These are phyloP conservation scores for Mollisiaceae sp. DNA, from an alignment of 2,329 filamentous ascomycete species.

Conservation along the genomic window DNA sequence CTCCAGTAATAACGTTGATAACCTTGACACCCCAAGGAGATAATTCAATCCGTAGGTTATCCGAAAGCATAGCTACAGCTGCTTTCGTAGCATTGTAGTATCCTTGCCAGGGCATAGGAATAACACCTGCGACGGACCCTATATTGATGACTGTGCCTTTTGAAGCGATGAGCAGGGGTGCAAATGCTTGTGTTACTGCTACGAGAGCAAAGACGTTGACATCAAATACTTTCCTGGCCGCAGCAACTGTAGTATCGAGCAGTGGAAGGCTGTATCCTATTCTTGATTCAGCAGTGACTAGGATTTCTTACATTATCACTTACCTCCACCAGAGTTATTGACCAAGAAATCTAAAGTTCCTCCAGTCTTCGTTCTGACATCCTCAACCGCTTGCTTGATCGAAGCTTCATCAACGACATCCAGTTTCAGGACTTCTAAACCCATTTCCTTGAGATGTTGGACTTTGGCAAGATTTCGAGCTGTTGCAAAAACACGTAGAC, in stretches of 20 bases:
- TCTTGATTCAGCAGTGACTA: background rate
- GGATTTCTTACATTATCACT: background rate
- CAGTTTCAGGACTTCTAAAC: slow-evolving; percentile 44
- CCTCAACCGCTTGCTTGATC: slow-evolving; percentile 42
- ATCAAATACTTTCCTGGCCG: slow-evolving; percentile 41
- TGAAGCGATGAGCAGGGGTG: slow-evolving; percentile 34
- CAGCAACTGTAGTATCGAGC: slow-evolving; percentile 40
- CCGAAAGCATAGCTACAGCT: slow-evolving; percentile 28
- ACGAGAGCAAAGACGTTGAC: slow-evolving; percentile 43
- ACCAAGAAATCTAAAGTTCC: slow-evolving; percentile 49
- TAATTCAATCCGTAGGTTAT: slow-evolving; percentile 33
- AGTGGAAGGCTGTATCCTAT: slow-evolving; percentile 40
- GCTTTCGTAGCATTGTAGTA: slow-evolving; percentile 38
- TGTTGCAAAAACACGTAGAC: slow-evolving; percentile 48
- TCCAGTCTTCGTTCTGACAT: slow-evolving; percentile 43
- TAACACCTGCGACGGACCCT: slow-evolving; percentile 42
- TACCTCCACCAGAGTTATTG: slow-evolving; percentile 50
- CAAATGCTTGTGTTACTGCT: slow-evolving; percentile 41
- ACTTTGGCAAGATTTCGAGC: slow-evolving; percentile 46
- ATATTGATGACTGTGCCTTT: slow-evolving; percentile 52
- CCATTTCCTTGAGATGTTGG: slow-evolving; percentile 36
- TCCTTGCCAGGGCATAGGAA: slow-evolving; percentile 29
- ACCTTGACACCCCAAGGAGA: slow-evolving; percentile 32
- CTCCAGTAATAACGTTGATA: slow-evolving; percentile 32
- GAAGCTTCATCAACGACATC: slow-evolving; percentile 48